Evolutionary conservation across 371 early-diverging fungal genomes (phyloP).

Genomic region (Haplosporangium sp.): DNA sequence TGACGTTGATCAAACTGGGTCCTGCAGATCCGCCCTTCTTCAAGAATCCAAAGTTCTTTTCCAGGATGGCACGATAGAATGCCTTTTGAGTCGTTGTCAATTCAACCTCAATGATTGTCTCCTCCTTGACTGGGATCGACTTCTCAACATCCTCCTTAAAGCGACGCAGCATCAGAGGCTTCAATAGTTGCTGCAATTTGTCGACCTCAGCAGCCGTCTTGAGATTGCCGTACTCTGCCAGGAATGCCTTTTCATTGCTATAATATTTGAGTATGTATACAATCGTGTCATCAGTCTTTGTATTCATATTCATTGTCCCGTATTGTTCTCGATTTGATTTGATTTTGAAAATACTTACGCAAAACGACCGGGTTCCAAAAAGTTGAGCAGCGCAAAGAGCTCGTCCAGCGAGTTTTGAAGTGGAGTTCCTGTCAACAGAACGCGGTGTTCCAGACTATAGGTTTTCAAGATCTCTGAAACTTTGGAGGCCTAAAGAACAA

Average conservation of each 20-base stretch:
- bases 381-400: conserved; percentile 92
- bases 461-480: conserved; percentile 74
- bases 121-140: conserved; percentile 87
- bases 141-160: conserved; percentile 92
- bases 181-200: conserved; percentile 72
- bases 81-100: conserved; percentile 87
- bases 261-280: too few species aligned
- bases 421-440: conserved; percentile 91
- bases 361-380: conserved; percentile 89
- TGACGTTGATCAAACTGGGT: conserved; percentile 56
- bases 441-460: conserved; percentile 77
- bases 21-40: conserved; percentile 64
- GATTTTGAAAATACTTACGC: conserved; percentile 40
- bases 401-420: conserved; percentile 95
- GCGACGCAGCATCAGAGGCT: conserved; percentile 81
- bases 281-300: too few species aligned
- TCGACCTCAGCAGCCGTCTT: conserved; percentile 84
- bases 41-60: conserved; percentile 87
- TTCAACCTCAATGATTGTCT: conserved; percentile 91
- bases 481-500: conserved; percentile 63
- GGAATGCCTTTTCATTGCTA: conserved; percentile 75
- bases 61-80: conserved; percentile 92
- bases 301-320: too few species aligned
- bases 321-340: too few species aligned
- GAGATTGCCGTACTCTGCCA: conserved; percentile 80